Percentiles rank a stretch among this genome's conserved stretches.
Conservation (phyloP, 2,329 filamentous ascomycete species). For the Elsinoe necatrix region DNA sequence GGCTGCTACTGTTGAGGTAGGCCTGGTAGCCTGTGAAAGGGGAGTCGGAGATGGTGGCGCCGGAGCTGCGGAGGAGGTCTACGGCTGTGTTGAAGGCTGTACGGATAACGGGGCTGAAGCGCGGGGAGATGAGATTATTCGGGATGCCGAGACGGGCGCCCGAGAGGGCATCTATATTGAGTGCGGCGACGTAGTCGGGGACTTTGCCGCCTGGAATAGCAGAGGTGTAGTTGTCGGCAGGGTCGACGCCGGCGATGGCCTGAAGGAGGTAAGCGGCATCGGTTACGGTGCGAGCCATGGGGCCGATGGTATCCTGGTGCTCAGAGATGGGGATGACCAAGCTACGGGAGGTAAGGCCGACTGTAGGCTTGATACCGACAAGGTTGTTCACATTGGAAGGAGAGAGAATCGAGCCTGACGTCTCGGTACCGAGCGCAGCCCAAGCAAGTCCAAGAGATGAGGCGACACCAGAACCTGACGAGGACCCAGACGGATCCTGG, state of each 20-base stretch:
- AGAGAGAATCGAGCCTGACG: constrained; percentile 54
- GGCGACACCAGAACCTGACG: constrained; percentile 54
- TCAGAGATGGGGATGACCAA: constrained; percentile 58
- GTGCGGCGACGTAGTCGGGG: constrained; percentile 55
- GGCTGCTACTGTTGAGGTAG: constrained; percentile 34
- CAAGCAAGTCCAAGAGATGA: constrained; percentile 52
- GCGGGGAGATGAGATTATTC: constrained; percentile 41
- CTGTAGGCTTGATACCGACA: constrained; percentile 60
- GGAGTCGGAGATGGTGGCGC: constrained; percentile 52
- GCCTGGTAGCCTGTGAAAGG: constrained; percentile 48
- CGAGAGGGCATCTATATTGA: constrained; percentile 44
- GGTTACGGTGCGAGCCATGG: constrained; percentile 51
- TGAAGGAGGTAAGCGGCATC: constrained; percentile 51
- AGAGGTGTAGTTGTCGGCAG: constrained; percentile 49
- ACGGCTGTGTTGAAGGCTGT: constrained; percentile 51
- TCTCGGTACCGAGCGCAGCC: constrained; percentile 55
- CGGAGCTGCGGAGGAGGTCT: constrained; percentile 44
- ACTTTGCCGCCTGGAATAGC: constrained; percentile 46
- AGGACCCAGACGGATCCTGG: constrained; percentile 55
- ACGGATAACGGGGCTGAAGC: constrained; percentile 36
- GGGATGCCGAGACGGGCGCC: constrained; percentile 58
- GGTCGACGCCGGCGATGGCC: constrained; percentile 49
- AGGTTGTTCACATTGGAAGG: constrained; percentile 51
- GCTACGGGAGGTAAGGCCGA: constrained; percentile 54
- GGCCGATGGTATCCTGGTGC: constrained; percentile 49